Percentiles rank a stretch among this genome's conserved stretches.
These are phyloP conservation scores for Saccharomycopsis fermentans DNA, from an alignment of 805 yeast species.

Conservation along the genomic window DNA sequence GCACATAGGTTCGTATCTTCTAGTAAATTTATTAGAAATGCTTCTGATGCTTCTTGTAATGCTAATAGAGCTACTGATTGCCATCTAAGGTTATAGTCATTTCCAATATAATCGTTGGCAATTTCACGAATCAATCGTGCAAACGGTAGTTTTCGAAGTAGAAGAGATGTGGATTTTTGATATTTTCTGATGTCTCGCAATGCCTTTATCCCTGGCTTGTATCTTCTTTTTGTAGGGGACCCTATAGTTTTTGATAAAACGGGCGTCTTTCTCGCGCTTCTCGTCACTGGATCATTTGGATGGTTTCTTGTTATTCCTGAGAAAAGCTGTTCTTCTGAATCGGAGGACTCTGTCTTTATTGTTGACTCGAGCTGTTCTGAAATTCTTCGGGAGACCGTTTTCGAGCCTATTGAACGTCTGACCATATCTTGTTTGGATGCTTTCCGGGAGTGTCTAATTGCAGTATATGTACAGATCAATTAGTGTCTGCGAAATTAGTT, in stretches of 20 bases:
- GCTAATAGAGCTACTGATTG: conserved; percentile 71
- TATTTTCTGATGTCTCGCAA: conserved; percentile 57
- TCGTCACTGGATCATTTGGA: conserved; percentile 13
- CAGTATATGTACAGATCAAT: too few species aligned
- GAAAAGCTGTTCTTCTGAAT: background rate
- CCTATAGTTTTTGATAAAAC: conserved; percentile 30
- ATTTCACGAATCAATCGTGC: conserved; percentile 69
- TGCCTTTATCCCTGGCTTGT: conserved; percentile 58
- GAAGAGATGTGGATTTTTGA: conserved; percentile 57
- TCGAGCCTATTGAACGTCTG: conserved; percentile 1
- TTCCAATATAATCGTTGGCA: conserved; percentile 42
- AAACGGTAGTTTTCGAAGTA: conserved; percentile 65
- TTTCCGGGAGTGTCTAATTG: too few species aligned
- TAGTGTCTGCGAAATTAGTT: too few species aligned
- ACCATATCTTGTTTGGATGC: background rate
- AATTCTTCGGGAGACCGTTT: background rate
- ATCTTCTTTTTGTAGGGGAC: conserved; percentile 30
- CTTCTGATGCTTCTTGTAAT: conserved; percentile 74
- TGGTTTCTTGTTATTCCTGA: conserved; percentile 8
- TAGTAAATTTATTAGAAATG: conserved; percentile 58
- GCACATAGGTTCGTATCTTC: conserved; percentile 76
- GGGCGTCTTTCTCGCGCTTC: conserved; percentile 19
- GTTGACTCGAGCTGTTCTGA: background rate
- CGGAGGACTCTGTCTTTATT: background rate
- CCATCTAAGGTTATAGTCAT: conserved; percentile 58